phyloP scores from a whole-genome alignment of 2,329 filamentous ascomycete species.

The Cladosporium sp. region DNA sequence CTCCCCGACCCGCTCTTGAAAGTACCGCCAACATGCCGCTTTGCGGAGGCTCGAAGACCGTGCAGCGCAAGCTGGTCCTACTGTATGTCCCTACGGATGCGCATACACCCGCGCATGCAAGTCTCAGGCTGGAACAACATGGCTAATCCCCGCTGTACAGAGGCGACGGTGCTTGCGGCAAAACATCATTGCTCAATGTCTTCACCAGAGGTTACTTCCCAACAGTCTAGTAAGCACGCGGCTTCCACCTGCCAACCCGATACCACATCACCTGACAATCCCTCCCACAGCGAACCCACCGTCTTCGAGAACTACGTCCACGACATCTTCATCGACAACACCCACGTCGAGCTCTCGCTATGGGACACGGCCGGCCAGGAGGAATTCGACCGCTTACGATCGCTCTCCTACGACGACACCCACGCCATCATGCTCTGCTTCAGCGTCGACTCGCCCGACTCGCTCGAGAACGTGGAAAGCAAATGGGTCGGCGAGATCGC shows the following conservation, averaged over 20 bases:
- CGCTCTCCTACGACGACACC: conserved; percentile 94
- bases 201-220: conserved; percentile 99
- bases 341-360: conserved; percentile 92
- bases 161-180: conserved; percentile 92
- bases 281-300: conserved; percentile 69
- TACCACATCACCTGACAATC: neutral
- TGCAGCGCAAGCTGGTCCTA: conserved; percentile 93
- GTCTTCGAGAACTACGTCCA: conserved; percentile 99
- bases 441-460: conserved; percentile 90
- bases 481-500: conserved; percentile 99
- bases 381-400: conserved; percentile 94
- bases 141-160: conserved; percentile 42
- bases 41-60: conserved; percentile 58
- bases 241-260: neutral
- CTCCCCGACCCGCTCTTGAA: neutral
- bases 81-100: conserved; percentile 52
- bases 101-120: conserved; percentile 4
- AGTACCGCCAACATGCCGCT: conserved; percentile 35
- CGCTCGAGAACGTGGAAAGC: conserved; percentile 94
- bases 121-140: neutral
- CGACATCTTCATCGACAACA: conserved; percentile 96
- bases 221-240: conserved; percentile 70
- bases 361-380: conserved; percentile 99
- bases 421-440: conserved; percentile 99
- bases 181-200: conserved; percentile 94